Conservation (phyloP, 1,139 yeast species). For the Arxiozyma heterogenica region DNA sequence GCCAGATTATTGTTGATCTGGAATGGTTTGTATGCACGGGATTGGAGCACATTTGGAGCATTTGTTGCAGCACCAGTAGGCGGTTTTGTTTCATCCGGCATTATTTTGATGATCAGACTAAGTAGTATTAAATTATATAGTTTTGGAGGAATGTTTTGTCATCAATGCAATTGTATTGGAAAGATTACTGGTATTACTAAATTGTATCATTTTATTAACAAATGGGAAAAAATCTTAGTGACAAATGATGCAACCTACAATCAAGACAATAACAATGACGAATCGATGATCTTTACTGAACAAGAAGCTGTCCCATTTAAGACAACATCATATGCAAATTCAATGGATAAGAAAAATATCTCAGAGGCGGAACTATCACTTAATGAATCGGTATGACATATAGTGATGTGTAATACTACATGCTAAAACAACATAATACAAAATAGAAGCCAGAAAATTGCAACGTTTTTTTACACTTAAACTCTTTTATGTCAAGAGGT, state of each 20-base stretch:
- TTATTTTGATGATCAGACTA: constrained; percentile 44
- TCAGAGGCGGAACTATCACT: not conserved
- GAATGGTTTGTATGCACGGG: constrained; percentile 72
- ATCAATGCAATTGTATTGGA: constrained; percentile 7
- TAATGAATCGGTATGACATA: not conserved
- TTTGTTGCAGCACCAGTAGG: constrained; percentile 87
- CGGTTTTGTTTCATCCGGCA: constrained; percentile 51
- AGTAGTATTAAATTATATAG: constrained; percentile 10
- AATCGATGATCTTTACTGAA: not conserved
- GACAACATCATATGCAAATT: not conserved
- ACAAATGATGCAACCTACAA: not conserved
- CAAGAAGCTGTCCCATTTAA: not conserved
- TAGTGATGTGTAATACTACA: not conserved
- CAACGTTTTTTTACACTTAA: too few species aligned
- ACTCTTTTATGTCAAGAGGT: too few species aligned
- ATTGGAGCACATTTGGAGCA: constrained; percentile 95
- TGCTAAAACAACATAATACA: not conserved
- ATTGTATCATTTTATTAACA: not conserved
- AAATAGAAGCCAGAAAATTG: too few species aligned
- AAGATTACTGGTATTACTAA: constrained; percentile 10
- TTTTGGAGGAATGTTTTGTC: constrained; percentile 7
- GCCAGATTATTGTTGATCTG: constrained; percentile 60
- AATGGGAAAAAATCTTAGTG: constrained; percentile 1
- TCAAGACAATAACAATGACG: not conserved
- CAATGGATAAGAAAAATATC: not conserved